Evolutionary conservation across 2,329 filamentous ascomycete genomes (phyloP).

Genomic region (Trichophyton simii): DNA sequence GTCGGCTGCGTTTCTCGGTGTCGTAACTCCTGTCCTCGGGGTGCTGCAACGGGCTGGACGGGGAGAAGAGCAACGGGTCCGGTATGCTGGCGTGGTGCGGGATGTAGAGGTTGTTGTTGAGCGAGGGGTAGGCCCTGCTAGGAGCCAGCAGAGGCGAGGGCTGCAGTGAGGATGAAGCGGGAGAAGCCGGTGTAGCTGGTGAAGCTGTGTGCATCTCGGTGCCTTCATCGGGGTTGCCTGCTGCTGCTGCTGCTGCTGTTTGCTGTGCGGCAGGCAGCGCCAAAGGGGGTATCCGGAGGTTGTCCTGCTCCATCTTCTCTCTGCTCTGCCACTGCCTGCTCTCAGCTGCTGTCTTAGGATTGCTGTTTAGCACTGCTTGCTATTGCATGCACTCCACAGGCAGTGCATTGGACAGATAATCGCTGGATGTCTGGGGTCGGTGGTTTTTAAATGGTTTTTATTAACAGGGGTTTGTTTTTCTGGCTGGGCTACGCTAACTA

Average conservation of each 20-base stretch:
- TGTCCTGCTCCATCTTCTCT: background rate
- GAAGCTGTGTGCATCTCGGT: slow-evolving; percentile 5
- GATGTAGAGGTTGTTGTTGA: slow-evolving; percentile 1
- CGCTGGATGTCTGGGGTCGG: background rate
- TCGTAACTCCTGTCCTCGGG: background rate
- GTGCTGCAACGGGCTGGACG: background rate
- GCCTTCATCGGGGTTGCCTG: background rate
- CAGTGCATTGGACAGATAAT: background rate
- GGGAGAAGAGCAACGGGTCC: background rate
- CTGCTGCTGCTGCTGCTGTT: background rate
- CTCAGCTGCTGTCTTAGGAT: background rate
- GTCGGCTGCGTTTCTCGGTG: background rate
- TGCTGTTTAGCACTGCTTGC: background rate
- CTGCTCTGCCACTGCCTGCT: background rate
- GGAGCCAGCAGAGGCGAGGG: background rate
- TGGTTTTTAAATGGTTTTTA: background rate
- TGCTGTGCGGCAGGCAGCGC: background rate
- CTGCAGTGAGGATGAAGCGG: background rate
- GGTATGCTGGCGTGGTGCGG: slow-evolving; percentile 2
- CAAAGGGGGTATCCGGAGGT: slow-evolving; percentile 1
- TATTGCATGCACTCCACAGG: background rate
- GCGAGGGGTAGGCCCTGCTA: background rate
- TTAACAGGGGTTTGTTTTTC: slow-evolving; percentile 1
- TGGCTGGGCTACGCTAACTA: background rate
- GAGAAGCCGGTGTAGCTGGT: background rate